These are phyloP conservation scores for Juglanconis sp. DNA, from an alignment of 2,329 filamentous ascomycete genomes.

Conservation along the genomic window DNA sequence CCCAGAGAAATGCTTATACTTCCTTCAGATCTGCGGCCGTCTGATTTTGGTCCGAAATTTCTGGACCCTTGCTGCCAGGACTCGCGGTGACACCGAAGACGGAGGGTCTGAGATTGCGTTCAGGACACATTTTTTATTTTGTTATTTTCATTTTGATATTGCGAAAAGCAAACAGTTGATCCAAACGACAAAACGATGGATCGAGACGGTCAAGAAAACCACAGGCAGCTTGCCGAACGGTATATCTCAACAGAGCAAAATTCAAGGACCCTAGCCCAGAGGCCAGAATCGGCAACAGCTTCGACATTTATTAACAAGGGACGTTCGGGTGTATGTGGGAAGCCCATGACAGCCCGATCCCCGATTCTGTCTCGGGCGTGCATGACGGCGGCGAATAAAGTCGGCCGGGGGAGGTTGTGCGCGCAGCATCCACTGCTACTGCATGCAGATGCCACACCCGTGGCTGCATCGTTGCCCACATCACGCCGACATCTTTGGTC, in stretches of 20 bases:
- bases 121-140: too few species aligned
- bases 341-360: conserved; percentile 15
- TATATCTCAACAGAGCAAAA: not conserved
- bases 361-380: conserved; percentile 15
- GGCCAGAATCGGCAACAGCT: not conserved
- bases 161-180: conserved; percentile 7
- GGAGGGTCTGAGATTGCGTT: not conserved
- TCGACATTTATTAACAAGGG: conserved; percentile 3
- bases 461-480: conserved; percentile 9
- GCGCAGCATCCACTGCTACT: conserved; percentile 4
- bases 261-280: not conserved
- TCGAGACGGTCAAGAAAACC: not conserved
- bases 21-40: not conserved
- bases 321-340: conserved; percentile 1
- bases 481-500: conserved; percentile 3
- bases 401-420: conserved; percentile 4
- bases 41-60: not conserved
- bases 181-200: not conserved
- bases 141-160: too few species aligned
- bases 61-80: not conserved
- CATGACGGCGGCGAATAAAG: conserved; percentile 6
- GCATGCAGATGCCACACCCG: conserved; percentile 14
- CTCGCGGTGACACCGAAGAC: not conserved
- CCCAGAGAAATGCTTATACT: not conserved
- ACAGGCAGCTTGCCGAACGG: not conserved